phyloP scores from a whole-genome alignment of 2,329 filamentous ascomycete species.

The Phialophora verrucosa region DNA sequence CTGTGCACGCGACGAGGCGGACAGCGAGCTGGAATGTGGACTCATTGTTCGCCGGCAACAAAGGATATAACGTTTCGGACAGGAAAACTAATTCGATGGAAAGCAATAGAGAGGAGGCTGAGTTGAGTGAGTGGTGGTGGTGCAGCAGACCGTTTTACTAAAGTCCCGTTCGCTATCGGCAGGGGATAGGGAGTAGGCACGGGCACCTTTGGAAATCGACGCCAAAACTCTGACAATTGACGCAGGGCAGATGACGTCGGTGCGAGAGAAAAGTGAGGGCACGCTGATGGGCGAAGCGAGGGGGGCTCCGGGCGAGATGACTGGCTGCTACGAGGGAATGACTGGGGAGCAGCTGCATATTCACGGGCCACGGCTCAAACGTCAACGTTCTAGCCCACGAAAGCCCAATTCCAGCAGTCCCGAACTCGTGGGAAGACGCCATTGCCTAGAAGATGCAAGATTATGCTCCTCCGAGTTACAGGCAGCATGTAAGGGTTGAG shows the following conservation, averaged over 20 bases:
- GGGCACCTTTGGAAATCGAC: conserved; percentile 9
- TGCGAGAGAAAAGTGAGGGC: background rate
- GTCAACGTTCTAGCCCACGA: conserved; percentile 2
- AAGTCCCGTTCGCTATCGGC: conserved; percentile 8
- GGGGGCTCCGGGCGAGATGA: background rate
- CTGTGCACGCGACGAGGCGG: conserved; percentile 32
- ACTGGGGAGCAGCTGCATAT: background rate
- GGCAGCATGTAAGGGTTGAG: background rate
- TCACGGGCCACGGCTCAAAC: background rate
- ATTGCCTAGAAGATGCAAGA: background rate
- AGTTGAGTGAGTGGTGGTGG: background rate
- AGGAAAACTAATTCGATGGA: conserved; percentile 13
- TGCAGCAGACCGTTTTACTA: conserved; percentile 8
- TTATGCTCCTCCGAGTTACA: background rate
- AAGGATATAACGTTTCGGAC: conserved; percentile 14
- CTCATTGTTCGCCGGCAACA: conserved; percentile 22
- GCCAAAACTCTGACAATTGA: conserved; percentile 15
- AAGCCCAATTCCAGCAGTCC: background rate
- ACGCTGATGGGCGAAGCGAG: conserved; percentile 2
- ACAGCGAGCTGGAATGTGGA: conserved; percentile 15
- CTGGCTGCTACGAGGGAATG: background rate
- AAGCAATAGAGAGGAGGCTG: conserved; percentile 3
- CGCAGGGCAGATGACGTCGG: conserved; percentile 23
- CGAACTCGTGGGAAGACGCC: conserved; percentile 1
- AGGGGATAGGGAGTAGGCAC: conserved; percentile 5